These are phyloP conservation scores for Aspergillus wentii DNA, from an alignment of 495 filamentous ascomycete species.

Conservation along the genomic window DNA sequence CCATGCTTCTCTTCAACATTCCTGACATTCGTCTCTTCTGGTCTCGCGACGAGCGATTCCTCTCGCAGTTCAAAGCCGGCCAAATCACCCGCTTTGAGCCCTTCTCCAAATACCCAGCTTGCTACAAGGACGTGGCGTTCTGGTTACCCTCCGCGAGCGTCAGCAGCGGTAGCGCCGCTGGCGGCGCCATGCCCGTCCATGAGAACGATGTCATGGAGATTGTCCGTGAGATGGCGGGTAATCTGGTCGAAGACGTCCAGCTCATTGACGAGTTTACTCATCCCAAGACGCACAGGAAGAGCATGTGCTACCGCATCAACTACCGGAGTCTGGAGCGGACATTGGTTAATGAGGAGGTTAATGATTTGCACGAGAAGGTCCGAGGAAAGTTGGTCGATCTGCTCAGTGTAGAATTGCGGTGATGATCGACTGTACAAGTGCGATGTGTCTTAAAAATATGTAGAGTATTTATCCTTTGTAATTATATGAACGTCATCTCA, in stretches of 20 bases:
- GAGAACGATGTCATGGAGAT: conserved; percentile 98
- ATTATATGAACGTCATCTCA: no score
- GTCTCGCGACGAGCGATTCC: conserved; percentile 78
- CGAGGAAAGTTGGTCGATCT: conserved; percentile 54
- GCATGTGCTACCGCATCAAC: conserved; percentile 87
- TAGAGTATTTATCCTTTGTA: conserved; percentile 14
- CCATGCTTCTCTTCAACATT: conserved; percentile 94
- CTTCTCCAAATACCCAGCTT: conserved; percentile 85
- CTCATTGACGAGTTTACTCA: conserved; percentile 83
- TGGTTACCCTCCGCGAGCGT: conserved; percentile 62
- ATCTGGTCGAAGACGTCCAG: conserved; percentile 80
- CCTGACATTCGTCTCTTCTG: conserved; percentile 98
- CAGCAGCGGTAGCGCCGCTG: conserved; percentile 45
- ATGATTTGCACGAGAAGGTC: conserved; percentile 68
- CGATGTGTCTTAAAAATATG: conserved; percentile 10
- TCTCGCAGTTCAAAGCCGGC: conserved; percentile 70
- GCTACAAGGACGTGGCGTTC: conserved; percentile 89
- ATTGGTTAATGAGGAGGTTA: conserved; percentile 73
- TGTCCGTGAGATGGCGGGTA: conserved; percentile 71
- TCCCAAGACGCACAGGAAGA: conserved; percentile 77
- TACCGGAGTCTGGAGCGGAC: conserved; percentile 89
- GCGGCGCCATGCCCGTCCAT: conserved; percentile 58
- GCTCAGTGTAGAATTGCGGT: conserved; percentile 80
- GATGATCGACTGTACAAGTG: conserved; percentile 7
- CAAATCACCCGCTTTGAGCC: conserved; percentile 67